Evolutionary conservation across 306 rosid genomes (phyloP), one percentile per base, ranked within the genome.

Genomic region (Sindora glabra): DNA sequence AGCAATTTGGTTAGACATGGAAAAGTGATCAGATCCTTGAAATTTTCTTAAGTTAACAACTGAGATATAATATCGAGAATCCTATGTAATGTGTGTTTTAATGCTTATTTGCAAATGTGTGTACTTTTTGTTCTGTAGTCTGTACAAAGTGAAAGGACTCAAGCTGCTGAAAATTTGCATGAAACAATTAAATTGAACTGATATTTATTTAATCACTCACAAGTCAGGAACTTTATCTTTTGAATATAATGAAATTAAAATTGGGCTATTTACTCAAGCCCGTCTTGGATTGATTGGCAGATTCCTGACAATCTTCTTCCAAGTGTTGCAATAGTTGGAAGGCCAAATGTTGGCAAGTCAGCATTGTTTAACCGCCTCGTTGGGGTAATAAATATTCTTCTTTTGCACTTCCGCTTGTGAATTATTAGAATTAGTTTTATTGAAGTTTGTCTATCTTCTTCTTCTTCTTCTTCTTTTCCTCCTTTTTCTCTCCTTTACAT

Each of bases 311-410:
- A 74, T 64, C 89, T 85, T 75, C 98, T 91, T 61, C 89, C 90
- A 11, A 83, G 67, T 70, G 81, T 91, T 67, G 89, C 96, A 59
- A 86, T 92, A 59, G 82, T 91, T 64, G 98, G 98, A 71, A 83
- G 96, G 71, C 98, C 98, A n/a, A 88, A 91, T 15, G 96, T 87
- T 69, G 96, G 98, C 58, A 92, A 92, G 75, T 92, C 98, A 47
- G 98, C 98, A 10, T 60, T 92, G 54, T 92, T 81, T 70, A 92
- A 92, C 57, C 89, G 96, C 49, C 85, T 92, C n/a, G 95, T 88
- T 50, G 95, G 90, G 95, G 98, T 92, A 87, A 33, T 71, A 41
- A 37, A 37, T 26, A 8, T 33, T n/a, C n/a, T 68, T 55, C 19
- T 59, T 74, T 45, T 11, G 36, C 48, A 61, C 6, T 25, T 9